A percentile compares a stretch with the other conserved stretches of the same genome.
Conservation (phyloP, 768 basidiomycete genomes). For the Tephrocybe sp. region DNA sequence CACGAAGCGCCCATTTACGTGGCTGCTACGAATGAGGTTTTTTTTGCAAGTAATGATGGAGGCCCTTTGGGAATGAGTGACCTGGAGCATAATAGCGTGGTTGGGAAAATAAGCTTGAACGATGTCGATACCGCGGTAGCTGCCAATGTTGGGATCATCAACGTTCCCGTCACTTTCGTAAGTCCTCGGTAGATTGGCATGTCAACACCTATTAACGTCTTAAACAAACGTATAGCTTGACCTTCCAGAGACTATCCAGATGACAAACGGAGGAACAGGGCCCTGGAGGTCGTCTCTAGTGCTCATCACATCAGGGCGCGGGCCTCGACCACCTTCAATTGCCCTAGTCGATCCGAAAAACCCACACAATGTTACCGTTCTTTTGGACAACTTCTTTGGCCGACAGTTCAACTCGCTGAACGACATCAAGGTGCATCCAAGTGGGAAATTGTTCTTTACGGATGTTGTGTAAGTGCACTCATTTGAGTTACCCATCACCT, state of each 20-base stretch:
- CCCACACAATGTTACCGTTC: slow-evolving; percentile 66
- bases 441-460: slow-evolving; percentile 73
- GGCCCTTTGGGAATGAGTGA: slow-evolving; percentile 64
- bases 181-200: slow-evolving; percentile 14
- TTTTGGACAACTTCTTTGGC: slow-evolving; percentile 79
- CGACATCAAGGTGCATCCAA: slow-evolving; percentile 75
- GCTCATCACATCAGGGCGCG: slow-evolving; percentile 67
- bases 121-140: slow-evolving; percentile 50
- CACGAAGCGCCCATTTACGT: slow-evolving; percentile 79
- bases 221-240: slow-evolving; percentile 41
- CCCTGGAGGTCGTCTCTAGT: slow-evolving; percentile 59
- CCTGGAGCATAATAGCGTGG: slow-evolving; percentile 60
- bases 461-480: slow-evolving; percentile 54
- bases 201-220: background rate
- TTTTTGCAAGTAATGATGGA: slow-evolving; percentile 72
- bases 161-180: slow-evolving; percentile 48
- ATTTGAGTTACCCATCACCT: background rate
- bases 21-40: slow-evolving; percentile 67
- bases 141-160: slow-evolving; percentile 34
- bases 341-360: slow-evolving; percentile 62
- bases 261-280: slow-evolving; percentile 72
- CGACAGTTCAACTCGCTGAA: slow-evolving; percentile 83
- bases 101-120: slow-evolving; percentile 61
- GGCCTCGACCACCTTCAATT: slow-evolving; percentile 58
- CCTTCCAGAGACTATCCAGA: slow-evolving; percentile 58